Base-by-base conservation (phyloP, 306 rosid species). In the Lotus japonicus region DNA sequence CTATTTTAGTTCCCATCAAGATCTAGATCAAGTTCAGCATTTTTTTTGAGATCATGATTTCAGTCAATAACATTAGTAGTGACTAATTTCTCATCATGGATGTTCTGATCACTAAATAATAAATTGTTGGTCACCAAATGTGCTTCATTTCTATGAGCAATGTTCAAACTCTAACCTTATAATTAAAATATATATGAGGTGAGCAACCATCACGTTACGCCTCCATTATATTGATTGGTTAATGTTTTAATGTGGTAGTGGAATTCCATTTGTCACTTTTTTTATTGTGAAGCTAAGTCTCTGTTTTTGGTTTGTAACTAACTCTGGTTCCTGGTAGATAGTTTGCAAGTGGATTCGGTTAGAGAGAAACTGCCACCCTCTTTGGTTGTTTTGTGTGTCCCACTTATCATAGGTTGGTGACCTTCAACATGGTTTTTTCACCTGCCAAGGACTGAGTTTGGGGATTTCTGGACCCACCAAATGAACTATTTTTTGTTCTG, bases 11-110 rank as follows among this genome's bases (percentile, higher is more conserved):
- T 35, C 10, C 54, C 69, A 39, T 57, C 55, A 48, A 38, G 51
- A 56, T 56, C 46, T 23, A 46, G 51, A 53, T 70, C 61, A 76
- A 42, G 46, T 42, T 66, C 59, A 63, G 58, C 78, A n/a, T 1
- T 26, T 3, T 26, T 26, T 26, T 26, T 26, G 26, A 21, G n/a
- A n/a, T n/a, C n/a, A n/a, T n/a, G n/a, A n/a, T n/a, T n/a, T n/a
- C n/a, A n/a, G n/a, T n/a, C n/a, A n/a, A n/a, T n/a, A n/a, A n/a
- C n/a, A n/a, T n/a, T n/a, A 21, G 23, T 21, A 1, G 23, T 21
- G 23, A 21, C 1, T 21, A 21, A 21, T 21, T 21, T 21, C 23
- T 21, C 23, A 21, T 21, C 23, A 21, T 3, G 3, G 3, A 3
- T 21, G 23, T 21, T 21, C 3, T 1, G n/a, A n/a, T n/a, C 23